Conservation (phyloP, 2,329 filamentous ascomycete genomes). For the Hirsutella rhossiliensis region DNA sequence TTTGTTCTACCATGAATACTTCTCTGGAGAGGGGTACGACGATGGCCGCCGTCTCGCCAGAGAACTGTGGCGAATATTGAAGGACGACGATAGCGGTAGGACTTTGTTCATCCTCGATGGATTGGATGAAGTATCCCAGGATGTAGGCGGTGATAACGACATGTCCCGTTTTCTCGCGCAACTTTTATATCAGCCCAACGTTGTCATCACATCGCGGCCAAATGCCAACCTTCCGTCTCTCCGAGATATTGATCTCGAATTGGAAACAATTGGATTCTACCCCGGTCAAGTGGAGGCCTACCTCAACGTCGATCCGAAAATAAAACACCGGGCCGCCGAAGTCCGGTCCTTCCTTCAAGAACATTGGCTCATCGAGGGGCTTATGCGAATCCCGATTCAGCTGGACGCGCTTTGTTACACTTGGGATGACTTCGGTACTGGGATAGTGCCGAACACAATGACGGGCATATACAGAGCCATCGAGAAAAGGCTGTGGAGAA, state of each 20-base stretch:
- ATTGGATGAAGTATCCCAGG: slow-evolving; percentile 25
- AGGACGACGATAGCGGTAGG: slow-evolving; percentile 2
- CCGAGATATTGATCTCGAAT: slow-evolving; percentile 18
- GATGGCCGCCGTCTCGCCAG: slow-evolving; percentile 6
- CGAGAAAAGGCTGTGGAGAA: slow-evolving; percentile 22
- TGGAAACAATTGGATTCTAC: slow-evolving; percentile 28
- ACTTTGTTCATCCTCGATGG: slow-evolving; percentile 30
- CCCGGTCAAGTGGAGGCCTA: slow-evolving; percentile 21
- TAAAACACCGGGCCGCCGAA: slow-evolving; percentile 5
- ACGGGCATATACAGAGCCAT: slow-evolving; percentile 22
- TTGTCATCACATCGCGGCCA: slow-evolving; percentile 29
- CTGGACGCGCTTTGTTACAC: slow-evolving; percentile 29
- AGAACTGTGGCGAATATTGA: slow-evolving; percentile 6
- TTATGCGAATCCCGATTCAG: slow-evolving; percentile 30
- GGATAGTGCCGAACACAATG: slow-evolving; percentile 19
- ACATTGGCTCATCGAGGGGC: slow-evolving; percentile 18
- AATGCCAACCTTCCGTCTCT: slow-evolving; percentile 5
- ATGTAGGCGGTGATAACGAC: slow-evolving; percentile 3
- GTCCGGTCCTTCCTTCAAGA: slow-evolving; percentile 20
- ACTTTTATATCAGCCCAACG: slow-evolving; percentile 19
- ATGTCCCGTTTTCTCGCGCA: slow-evolving; percentile 12
- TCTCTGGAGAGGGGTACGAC: slow-evolving; percentile 5
- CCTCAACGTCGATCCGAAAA: slow-evolving; percentile 7
- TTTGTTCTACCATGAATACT: slow-evolving; percentile 17
- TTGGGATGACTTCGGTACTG: slow-evolving; percentile 14